Evolutionary conservation across 306 rosid genomes (phyloP).

Genomic region (Rosa multiflora): DNA sequence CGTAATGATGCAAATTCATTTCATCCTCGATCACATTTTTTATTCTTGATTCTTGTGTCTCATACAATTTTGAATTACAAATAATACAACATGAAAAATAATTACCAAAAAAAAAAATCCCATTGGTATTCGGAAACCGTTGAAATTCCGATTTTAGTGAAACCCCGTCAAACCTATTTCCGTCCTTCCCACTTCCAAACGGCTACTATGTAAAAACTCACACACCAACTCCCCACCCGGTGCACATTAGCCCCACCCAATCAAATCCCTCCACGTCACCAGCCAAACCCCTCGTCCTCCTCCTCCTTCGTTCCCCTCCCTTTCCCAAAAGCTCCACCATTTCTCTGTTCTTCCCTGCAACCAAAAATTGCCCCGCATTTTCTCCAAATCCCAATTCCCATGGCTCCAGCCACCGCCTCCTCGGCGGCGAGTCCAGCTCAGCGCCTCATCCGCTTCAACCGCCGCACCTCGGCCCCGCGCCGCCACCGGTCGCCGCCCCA

Average conservation of each 20-base stretch:
- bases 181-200: neutral
- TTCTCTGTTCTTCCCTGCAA: constrained; percentile 26
- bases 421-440: constrained; percentile 37
- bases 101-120: too few relatives aligned
- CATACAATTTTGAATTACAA: neutral
- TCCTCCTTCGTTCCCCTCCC: too few relatives aligned
- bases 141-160: neutral
- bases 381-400: constrained; percentile 25
- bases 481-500: constrained; percentile 11
- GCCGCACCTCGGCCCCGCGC: constrained; percentile 51
- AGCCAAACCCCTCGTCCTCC: neutral
- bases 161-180: neutral
- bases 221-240: neutral
- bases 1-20: too few relatives aligned
- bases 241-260: neutral
- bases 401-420: constrained; percentile 58
- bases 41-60: too few relatives aligned
- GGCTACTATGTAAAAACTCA: neutral
- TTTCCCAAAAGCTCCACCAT: constrained; percentile 14
- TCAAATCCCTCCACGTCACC: constrained; percentile 2
- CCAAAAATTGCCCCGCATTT: neutral
- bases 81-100: too few relatives aligned
- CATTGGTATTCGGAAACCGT: neutral
- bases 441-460: constrained; percentile 45
- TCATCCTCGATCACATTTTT: too few relatives aligned